These are phyloP conservation scores for Trametes versicolor DNA, from an alignment of 1,284 basidiomycete species.

Conservation along the genomic window DNA sequence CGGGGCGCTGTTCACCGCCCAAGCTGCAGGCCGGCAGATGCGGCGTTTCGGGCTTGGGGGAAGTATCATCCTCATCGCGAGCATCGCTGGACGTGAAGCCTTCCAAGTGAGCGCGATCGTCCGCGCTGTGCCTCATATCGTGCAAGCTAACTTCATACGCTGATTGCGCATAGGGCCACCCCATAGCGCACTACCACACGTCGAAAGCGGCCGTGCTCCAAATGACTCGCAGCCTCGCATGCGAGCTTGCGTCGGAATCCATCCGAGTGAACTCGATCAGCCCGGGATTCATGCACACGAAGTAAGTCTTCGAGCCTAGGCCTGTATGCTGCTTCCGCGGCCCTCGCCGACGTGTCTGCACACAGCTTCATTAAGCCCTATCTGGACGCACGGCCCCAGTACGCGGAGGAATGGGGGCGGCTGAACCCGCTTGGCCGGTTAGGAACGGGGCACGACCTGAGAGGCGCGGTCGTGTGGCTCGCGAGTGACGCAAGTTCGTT, in stretches of 20 bases:
- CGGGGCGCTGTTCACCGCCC: conserved; percentile 81
- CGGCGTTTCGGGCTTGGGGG: conserved; percentile 70
- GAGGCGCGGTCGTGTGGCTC: conserved; percentile 80
- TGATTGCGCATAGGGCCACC: conserved; percentile 56
- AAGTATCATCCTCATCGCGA: conserved; percentile 85
- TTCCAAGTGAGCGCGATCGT: neutral
- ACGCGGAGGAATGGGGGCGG: conserved; percentile 67
- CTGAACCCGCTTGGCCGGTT: conserved; percentile 75
- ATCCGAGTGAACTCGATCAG: conserved; percentile 82
- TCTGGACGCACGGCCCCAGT: conserved; percentile 4
- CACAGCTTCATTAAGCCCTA: conserved; percentile 4
- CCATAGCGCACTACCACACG: conserved; percentile 76
- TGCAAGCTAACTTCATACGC: neutral
- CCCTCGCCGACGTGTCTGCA: neutral
- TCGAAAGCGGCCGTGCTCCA: conserved; percentile 86
- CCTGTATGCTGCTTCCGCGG: no score
- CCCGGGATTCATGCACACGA: conserved; percentile 54
- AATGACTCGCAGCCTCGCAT: conserved; percentile 85
- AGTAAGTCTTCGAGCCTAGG: neutral
- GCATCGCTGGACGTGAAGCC: conserved; percentile 73
- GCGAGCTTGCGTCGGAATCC: conserved; percentile 74
- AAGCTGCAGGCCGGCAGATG: conserved; percentile 84
- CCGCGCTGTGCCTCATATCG: neutral
- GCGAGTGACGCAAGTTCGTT: conserved; percentile 80
- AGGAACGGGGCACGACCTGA: conserved; percentile 77